A percentile compares a stretch with the other conserved stretches of the same genome.
These are phyloP conservation scores for Gyrodon lividus DNA, from an alignment of 768 basidiomycete genomes.

Conservation along the genomic window DNA sequence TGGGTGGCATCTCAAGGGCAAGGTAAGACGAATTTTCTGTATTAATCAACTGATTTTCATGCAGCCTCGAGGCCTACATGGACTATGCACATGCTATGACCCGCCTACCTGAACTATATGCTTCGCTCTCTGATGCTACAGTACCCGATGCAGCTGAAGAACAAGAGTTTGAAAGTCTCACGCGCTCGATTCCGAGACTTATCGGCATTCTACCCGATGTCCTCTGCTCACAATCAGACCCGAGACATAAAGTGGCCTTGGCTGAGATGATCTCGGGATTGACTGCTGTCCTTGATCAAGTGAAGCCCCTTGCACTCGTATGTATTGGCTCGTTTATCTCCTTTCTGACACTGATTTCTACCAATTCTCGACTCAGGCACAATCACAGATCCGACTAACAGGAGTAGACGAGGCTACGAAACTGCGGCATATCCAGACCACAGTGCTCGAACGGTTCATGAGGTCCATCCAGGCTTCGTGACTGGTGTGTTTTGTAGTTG, in stretches of 20 bases:
- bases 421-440: slow-evolving; percentile 61
- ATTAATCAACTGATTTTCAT: slow-evolving; percentile 6
- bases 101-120: slow-evolving; percentile 55
- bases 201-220: slow-evolving; percentile 70
- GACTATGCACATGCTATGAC: slow-evolving; percentile 70
- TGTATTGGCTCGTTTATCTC: slow-evolving; percentile 30
- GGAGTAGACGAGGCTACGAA: slow-evolving; percentile 58
- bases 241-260: slow-evolving; percentile 67
- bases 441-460: slow-evolving; percentile 63
- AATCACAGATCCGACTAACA: slow-evolving; percentile 44
- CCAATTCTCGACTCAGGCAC: slow-evolving; percentile 20
- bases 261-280: slow-evolving; percentile 72
- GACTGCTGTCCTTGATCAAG: slow-evolving; percentile 55
- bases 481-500: slow-evolving; percentile 5
- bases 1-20: slow-evolving; percentile 82
- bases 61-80: slow-evolving; percentile 51
- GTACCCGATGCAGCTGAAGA: slow-evolving; percentile 47
- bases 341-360: slow-evolving; percentile 3
- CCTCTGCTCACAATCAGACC: slow-evolving; percentile 53
- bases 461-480: slow-evolving; percentile 46
- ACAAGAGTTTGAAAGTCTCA: slow-evolving; percentile 59
- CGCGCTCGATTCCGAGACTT: slow-evolving; percentile 59
- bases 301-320: slow-evolving; percentile 61
- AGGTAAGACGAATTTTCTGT: slow-evolving; percentile 45
- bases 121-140: slow-evolving; percentile 40